Base-by-base conservation (phyloP, 139 green algal genomes). In the Gonium pectorale region DNA sequence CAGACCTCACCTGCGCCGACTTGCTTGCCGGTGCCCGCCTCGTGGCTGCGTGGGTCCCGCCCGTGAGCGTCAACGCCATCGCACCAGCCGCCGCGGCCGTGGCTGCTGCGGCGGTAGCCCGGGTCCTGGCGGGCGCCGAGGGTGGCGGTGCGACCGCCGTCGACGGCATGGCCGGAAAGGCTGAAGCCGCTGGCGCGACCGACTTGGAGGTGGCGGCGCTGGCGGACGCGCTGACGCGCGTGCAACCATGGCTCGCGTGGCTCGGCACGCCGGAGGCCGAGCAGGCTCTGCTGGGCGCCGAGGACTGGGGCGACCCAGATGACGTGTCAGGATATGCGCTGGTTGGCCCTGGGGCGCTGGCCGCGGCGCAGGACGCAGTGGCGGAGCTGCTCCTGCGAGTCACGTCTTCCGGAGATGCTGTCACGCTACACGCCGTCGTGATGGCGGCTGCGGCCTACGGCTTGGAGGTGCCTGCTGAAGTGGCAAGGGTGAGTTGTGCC, bases 241-340 rank as follows among this genome's bases (percentile, higher is more conserved):
- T 83, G 44, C 77, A 41, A 13, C 77, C 60, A 2, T 83, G 77
- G 77, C 8, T 83, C 31, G 5, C 49, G 2, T 83, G 60, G 60
- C 62, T 38, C 54, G 40, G 4, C 27, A 1, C 59, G 59, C 11
- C 59, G 60, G 64, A 3, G 70, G 72, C 51, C 1, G 52, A 5
- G 52, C 52, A 66, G 51, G 54, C 15, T 13, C 3, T 77, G 27
- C 37, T 27, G 41, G 43, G 43, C 43, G 70, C 24, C 49, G 49
- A 56, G 49, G 49, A 17, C 13, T 13, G 17, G 49, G 17, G 49
- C 13, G 49, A 56, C 13, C 49, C 13, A 17, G 49, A 56, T 13
- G 49, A 17, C 49, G 13, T 13, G 49, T 56, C 49, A 13, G 13
- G 13, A 26, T 26, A 17, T 17, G 17, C 13, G 13, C 13, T 26